These are phyloP conservation scores for Fraxinus platypoda DNA, from an alignment of 305 asterid genomes.

Conservation along the genomic window DNA sequence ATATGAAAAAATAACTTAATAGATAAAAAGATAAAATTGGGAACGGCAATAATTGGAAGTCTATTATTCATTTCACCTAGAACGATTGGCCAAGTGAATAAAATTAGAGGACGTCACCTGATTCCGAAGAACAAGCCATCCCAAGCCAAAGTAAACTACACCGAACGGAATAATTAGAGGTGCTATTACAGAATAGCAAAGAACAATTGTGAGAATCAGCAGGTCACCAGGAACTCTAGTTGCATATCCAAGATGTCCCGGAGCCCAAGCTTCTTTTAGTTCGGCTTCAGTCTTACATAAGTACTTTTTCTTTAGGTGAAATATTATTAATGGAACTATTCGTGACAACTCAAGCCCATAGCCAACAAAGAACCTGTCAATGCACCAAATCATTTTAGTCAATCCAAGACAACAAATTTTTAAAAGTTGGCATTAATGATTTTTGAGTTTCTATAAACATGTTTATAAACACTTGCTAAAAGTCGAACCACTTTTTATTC, in stretches of 20 bases:
- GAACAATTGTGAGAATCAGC: conserved; percentile 62
- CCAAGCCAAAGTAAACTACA: conserved; percentile 74
- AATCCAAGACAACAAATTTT: background rate
- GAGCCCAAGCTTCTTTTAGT: conserved; percentile 81
- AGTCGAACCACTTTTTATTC: background rate
- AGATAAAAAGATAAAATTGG: background rate
- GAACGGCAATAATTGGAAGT: background rate
- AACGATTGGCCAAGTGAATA: background rate
- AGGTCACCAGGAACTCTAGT: conserved; percentile 77
- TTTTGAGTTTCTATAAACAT: background rate
- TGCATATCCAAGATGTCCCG: conserved; percentile 74
- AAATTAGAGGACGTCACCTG: conserved; percentile 47
- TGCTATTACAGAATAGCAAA: conserved; percentile 84
- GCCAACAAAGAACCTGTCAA: conserved; percentile 90
- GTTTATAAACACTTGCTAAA: background rate
- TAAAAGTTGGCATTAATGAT: background rate
- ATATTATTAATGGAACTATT: conserved; percentile 69
- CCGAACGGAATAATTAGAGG: conserved; percentile 86
- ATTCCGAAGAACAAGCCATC: conserved; percentile 86
- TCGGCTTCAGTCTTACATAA: conserved; percentile 84
- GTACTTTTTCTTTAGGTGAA: conserved; percentile 71
- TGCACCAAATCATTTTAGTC: conserved; percentile 13
- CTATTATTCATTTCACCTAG: background rate
- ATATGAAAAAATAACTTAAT: background rate
- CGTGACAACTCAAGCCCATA: conserved; percentile 93